Percentiles rank a stretch among this genome's conserved stretches.
phyloP scores from a whole-genome alignment of 1,139 yeast species.

The Taphrina sp. region DNA sequence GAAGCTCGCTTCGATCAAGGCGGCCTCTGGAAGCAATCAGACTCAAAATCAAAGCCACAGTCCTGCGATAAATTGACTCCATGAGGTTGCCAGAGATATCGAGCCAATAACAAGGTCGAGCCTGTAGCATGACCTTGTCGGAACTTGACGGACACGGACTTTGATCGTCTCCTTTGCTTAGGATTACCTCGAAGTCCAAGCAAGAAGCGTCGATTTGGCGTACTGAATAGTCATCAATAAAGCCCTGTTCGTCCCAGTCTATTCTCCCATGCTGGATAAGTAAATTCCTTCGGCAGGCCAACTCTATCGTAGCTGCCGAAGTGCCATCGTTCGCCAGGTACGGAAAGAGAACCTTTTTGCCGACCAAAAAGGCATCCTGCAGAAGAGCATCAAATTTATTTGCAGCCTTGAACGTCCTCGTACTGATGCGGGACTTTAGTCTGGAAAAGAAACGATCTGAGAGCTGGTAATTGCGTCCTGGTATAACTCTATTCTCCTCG shows the following conservation, averaged over 20 bases:
- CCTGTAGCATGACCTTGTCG: too few relatives aligned
- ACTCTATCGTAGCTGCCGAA: conserved; percentile 14
- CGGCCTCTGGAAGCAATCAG: neutral
- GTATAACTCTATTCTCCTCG: neutral
- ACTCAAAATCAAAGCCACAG: conserved; percentile 3
- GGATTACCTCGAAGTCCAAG: conserved; percentile 8
- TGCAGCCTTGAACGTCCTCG: conserved; percentile 6
- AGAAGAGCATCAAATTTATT: conserved; percentile 1
- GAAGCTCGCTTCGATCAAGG: neutral
- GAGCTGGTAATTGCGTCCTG: conserved; percentile 12
- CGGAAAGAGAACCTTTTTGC: conserved; percentile 1
- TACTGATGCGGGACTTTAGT: neutral
- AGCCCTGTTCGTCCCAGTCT: neutral
- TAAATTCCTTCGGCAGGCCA: neutral
- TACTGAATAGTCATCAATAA: conserved; percentile 1
- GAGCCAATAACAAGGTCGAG: conserved; percentile 15
- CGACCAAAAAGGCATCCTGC: neutral
- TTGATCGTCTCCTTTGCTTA: neutral
- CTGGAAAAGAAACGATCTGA: conserved; percentile 14
- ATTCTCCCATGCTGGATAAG: neutral
- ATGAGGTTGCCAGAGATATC: conserved; percentile 8
- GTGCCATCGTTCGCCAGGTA: conserved; percentile 16
- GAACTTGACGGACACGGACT: neutral
- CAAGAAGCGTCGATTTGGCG: conserved; percentile 8
- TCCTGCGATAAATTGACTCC: neutral